These are phyloP conservation scores for Xylaria sp. DNA, from an alignment of 2,329 filamentous ascomycete species.

Conservation along the genomic window DNA sequence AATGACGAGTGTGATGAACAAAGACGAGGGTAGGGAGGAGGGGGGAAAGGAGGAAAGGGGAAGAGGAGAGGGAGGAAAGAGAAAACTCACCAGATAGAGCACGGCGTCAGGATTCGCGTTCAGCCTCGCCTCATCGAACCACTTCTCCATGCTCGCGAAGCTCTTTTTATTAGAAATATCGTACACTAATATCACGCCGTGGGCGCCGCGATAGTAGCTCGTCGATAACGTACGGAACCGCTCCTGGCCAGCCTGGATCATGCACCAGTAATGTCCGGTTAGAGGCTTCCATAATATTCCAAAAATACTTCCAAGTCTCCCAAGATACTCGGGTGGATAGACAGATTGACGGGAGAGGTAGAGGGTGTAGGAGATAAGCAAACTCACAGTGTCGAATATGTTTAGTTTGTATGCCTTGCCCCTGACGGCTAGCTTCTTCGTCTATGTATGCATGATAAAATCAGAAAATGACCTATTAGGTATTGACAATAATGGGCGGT, in stretches of 20 bases:
- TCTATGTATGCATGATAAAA: conserved; percentile 53
- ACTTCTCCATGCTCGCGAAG: conserved; percentile 64
- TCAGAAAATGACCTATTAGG: background rate
- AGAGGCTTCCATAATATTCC: conserved; percentile 15
- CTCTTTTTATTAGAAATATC: conserved; percentile 61
- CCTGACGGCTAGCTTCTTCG: conserved; percentile 64
- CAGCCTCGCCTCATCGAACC: conserved; percentile 64
- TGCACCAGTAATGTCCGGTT: conserved; percentile 9
- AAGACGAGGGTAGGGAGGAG: too few species aligned
- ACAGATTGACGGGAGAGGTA: background rate
- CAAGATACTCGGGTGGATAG: background rate
- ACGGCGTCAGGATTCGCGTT: conserved; percentile 62
- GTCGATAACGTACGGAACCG: conserved; percentile 62
- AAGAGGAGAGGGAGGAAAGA: background rate
- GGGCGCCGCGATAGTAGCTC: conserved; percentile 63
- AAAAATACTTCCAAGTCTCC: background rate
- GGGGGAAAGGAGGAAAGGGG: background rate
- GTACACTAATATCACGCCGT: conserved; percentile 62
- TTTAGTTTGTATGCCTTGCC: conserved; percentile 64
- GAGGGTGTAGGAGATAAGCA: background rate
- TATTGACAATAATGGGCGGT: background rate
- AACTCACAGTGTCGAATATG: conserved; percentile 63
- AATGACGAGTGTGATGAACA: too few species aligned
- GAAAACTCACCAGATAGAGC: conserved; percentile 57
- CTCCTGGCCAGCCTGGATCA: conserved; percentile 57